Evolutionary conservation across 441 rosid species (phyloP).

Genomic region (Euphorbia schlechtendalii): DNA sequence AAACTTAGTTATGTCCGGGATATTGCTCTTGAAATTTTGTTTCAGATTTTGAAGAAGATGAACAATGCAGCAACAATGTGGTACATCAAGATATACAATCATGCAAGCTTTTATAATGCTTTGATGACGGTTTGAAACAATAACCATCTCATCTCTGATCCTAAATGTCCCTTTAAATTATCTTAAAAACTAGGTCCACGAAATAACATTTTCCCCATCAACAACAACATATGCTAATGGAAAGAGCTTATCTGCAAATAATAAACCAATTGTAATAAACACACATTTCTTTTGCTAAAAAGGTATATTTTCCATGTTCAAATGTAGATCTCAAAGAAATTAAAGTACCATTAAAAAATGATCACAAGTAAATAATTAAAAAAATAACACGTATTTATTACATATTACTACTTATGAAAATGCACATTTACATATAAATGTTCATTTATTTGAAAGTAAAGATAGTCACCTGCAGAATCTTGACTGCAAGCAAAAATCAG

Average conservation of each 20-base stretch:
- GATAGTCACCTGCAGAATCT: background rate
- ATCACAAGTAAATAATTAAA: too few relatives aligned
- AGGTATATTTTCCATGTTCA: too few relatives aligned
- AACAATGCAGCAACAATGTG: background rate
- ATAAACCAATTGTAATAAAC: too few relatives aligned
- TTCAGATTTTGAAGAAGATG: background rate
- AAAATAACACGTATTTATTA: too few relatives aligned
- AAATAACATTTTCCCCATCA: background rate
- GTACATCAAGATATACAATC: background rate
- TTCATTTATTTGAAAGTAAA: too few relatives aligned
- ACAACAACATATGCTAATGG: background rate
- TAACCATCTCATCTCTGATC: background rate
- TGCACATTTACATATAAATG: too few relatives aligned
- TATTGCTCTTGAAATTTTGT: background rate
- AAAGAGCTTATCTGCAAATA: background rate
- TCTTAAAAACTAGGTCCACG: background rate
- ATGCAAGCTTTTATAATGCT: background rate
- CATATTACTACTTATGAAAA: too few relatives aligned
- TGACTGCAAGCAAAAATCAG: background rate
- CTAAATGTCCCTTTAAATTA: background rate
- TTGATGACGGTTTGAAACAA: background rate
- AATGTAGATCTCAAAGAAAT: too few relatives aligned
- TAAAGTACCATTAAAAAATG: too few relatives aligned
- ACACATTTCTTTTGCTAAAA: too few relatives aligned
- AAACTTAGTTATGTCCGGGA: background rate